A percentile compares a stretch with the other conserved stretches of the same genome.
These are phyloP conservation scores for Sanghuangporus sanghuang DNA, from an alignment of 1,284 basidiomycete species.

Conservation along the genomic window DNA sequence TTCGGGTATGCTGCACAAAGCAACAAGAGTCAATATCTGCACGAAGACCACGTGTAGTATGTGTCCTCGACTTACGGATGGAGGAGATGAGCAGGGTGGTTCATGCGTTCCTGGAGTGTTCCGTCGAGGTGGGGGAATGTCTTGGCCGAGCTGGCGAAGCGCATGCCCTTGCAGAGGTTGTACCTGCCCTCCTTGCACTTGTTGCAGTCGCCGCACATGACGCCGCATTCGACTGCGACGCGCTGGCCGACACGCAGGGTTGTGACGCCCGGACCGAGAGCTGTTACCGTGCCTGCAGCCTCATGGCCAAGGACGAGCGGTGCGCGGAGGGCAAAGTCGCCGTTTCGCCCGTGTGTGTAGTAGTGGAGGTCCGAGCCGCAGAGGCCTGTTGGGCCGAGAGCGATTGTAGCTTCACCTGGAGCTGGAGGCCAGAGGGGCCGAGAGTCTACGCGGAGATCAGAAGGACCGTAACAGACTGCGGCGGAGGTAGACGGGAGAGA, in stretches of 20 bases:
- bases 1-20: constrained; percentile 62
- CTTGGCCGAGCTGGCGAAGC: constrained; percentile 87
- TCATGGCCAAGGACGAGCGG: constrained; percentile 92
- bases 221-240: constrained; percentile 91
- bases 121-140: constrained; percentile 93
- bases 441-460: constrained; percentile 67
- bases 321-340: constrained; percentile 80
- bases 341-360: constrained; percentile 84
- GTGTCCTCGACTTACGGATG: constrained; percentile 76
- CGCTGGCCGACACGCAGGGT: constrained; percentile 77
- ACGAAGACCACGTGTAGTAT: constrained; percentile 2
- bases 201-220: constrained; percentile 74
- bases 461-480: constrained; percentile 66
- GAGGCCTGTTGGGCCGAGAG: constrained; percentile 79
- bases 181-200: constrained; percentile 77
- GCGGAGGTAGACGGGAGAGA: constrained; percentile 48
- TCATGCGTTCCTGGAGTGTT: constrained; percentile 83
- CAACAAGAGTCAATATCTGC: background rate
- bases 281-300: constrained; percentile 77
- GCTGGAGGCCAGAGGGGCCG: constrained; percentile 64
- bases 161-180: constrained; percentile 88
- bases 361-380: constrained; percentile 94
- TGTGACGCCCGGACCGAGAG: constrained; percentile 62
- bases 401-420: constrained; percentile 66
- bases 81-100: constrained; percentile 80